phyloP scores from a whole-genome alignment of 306 rosid species.

The Arachis stenosperma region DNA sequence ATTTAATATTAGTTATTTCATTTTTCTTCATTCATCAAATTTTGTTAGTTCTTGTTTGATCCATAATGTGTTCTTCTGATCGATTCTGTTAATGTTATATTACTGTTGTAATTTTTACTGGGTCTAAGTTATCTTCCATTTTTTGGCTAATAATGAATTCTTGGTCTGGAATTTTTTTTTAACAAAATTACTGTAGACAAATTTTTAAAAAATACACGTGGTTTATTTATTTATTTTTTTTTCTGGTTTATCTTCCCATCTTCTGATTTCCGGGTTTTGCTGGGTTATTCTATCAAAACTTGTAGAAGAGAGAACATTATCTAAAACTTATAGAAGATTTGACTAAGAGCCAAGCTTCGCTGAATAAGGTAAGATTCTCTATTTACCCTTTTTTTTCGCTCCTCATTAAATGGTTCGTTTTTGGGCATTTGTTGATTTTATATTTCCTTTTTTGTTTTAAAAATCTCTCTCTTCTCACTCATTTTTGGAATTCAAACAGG shows the following conservation, averaged over 20 bases:
- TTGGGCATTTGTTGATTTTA: background rate
- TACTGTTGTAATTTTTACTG: background rate
- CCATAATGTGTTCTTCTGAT: background rate
- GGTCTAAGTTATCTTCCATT: background rate
- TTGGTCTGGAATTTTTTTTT: background rate
- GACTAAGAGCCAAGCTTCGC: constrained; percentile 24
- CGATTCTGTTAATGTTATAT: background rate
- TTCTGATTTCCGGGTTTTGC: constrained; percentile 24
- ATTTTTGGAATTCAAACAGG: constrained; percentile 44
- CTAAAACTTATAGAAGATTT: constrained; percentile 36
- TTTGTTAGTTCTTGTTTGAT: background rate
- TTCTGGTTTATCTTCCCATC: background rate
- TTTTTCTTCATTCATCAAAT: too few species aligned
- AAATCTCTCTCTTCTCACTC: background rate
- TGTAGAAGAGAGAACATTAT: constrained; percentile 47
- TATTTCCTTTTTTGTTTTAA: too few species aligned
- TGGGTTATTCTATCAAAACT: constrained; percentile 7
- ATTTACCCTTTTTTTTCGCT: background rate
- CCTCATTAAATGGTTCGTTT: background rate
- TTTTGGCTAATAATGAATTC: background rate
- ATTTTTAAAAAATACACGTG: background rate
- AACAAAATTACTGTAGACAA: background rate
- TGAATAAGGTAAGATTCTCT: constrained; percentile 45
- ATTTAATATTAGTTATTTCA: too few species aligned
- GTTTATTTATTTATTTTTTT: too few species aligned